phyloP scores from a whole-genome alignment of 768 basidiomycete genomes.

The Lactarius pseudohatsudake region DNA sequence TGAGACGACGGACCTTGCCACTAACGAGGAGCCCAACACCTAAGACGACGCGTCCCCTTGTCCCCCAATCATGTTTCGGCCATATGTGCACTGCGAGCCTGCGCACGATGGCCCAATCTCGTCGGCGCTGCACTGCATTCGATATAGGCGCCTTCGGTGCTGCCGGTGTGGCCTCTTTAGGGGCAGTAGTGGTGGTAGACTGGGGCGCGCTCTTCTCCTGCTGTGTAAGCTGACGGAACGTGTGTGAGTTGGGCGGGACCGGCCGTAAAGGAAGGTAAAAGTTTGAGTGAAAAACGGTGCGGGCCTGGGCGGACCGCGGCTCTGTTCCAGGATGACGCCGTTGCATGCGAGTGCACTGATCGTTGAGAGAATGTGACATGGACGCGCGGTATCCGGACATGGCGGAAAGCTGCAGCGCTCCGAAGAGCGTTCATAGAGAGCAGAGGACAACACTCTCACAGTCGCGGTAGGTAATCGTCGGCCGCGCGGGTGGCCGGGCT shows the following conservation, averaged over 20 bases:
- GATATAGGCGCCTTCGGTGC: conserved; percentile 2
- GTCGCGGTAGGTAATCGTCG: neutral
- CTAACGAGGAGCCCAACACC: conserved; percentile 78
- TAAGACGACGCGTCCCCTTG: conserved; percentile 75
- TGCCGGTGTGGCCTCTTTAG: neutral
- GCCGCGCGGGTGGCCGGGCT: neutral
- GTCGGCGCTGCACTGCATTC: conserved; percentile 55
- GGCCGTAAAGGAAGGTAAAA: neutral
- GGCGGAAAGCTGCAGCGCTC: neutral
- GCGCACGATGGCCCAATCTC: conserved; percentile 87
- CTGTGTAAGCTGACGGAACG: conserved; percentile 16
- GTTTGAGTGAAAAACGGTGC: neutral
- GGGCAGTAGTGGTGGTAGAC: neutral
- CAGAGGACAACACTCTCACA: neutral
- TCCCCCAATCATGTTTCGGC: conserved; percentile 84
- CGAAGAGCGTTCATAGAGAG: conserved; percentile 14
- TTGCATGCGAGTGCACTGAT: neutral
- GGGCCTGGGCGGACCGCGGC: conserved; percentile 11
- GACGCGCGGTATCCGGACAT: neutral
- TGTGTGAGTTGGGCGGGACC: neutral
- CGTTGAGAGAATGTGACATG: neutral
- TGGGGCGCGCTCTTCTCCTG: conserved; percentile 1
- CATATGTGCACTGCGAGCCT: conserved; percentile 86
- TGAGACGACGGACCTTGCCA: conserved; percentile 68
- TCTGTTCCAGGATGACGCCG: neutral